These are phyloP conservation scores for Nephelium lappaceum DNA, from an alignment of 345 rosid species.

Conservation along the genomic window DNA sequence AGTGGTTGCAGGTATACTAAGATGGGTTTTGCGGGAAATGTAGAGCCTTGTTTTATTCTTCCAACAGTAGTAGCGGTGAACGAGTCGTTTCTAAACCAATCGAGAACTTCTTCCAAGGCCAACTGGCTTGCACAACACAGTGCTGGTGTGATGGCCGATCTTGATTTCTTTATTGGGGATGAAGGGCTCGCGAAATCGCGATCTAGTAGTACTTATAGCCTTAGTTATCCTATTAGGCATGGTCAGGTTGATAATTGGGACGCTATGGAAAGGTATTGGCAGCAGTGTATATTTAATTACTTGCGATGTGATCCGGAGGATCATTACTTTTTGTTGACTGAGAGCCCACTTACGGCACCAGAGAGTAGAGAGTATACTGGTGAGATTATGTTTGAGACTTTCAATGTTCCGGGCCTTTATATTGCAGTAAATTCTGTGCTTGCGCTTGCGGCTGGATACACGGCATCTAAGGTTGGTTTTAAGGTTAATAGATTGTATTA, in stretches of 20 bases:
- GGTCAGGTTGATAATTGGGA: conserved; percentile 99
- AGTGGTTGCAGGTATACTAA: conserved; percentile 70
- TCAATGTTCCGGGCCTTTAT: conserved; percentile 91
- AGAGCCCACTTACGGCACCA: conserved; percentile 97
- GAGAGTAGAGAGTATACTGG: conserved; percentile 95
- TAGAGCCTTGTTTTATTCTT: conserved; percentile 92
- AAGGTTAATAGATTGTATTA: not conserved
- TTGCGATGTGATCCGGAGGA: conserved; percentile 98
- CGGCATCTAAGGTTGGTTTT: conserved; percentile 78
- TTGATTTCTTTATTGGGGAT: conserved; percentile 89
- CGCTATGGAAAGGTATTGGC: conserved; percentile 98
- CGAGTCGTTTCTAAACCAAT: conserved; percentile 81
- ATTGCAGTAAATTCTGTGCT: conserved; percentile 98
- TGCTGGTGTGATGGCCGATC: conserved; percentile 97
- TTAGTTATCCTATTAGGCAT: conserved; percentile 78
- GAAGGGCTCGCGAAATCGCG: conserved; percentile 78
- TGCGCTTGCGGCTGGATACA: conserved; percentile 98
- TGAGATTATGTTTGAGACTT: conserved; percentile 96
- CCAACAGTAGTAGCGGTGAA: conserved; percentile 92
- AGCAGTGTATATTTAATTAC: conserved; percentile 88
- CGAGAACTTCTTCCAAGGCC: conserved; percentile 63
- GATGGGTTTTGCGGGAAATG: conserved; percentile 97
- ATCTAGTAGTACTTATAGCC: conserved; percentile 73
- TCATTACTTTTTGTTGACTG: conserved; percentile 93
- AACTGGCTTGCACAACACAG: conserved; percentile 83